These are phyloP conservation scores for Hirsutella thompsonii DNA, from an alignment of 2,329 filamentous ascomycete genomes.

Conservation along the genomic window DNA sequence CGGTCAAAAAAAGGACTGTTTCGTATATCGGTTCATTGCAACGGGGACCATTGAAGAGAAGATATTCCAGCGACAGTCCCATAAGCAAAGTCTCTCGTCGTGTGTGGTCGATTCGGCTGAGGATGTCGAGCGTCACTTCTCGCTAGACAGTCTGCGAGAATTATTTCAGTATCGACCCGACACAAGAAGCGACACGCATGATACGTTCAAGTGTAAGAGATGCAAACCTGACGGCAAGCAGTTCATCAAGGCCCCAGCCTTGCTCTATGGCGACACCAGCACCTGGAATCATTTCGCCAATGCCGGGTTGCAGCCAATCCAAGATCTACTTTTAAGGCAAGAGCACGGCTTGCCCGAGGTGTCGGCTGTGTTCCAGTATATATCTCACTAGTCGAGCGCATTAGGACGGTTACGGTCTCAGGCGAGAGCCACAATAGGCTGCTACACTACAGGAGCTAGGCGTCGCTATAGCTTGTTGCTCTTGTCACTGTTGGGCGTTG, in stretches of 20 bases:
- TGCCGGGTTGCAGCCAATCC: conserved; percentile 64
- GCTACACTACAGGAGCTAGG: too few relatives aligned
- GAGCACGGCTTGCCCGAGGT: conserved; percentile 69
- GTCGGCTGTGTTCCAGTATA: conserved; percentile 96
- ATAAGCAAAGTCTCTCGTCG: conserved; percentile 93
- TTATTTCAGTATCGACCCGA: conserved; percentile 83
- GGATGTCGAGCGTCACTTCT: conserved; percentile 95
- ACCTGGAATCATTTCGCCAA: conserved; percentile 99
- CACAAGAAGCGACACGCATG: conserved; percentile 88
- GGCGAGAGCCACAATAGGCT: too few relatives aligned
- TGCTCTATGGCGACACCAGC: conserved; percentile 95
- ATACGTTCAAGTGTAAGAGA: conserved; percentile 96
- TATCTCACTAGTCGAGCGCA: conserved; percentile 52
- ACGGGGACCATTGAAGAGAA: conserved; percentile 98
- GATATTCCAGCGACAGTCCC: conserved; percentile 95
- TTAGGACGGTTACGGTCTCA: neutral
- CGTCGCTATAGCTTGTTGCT: neutral
- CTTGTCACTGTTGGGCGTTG: too few relatives aligned
- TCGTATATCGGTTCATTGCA: conserved; percentile 98
- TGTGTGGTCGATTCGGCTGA: conserved; percentile 95
- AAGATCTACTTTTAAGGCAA: conserved; percentile 81
- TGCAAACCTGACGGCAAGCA: conserved; percentile 83
- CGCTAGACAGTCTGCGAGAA: conserved; percentile 77
- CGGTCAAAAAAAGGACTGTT: conserved; percentile 97
- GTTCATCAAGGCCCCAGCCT: conserved; percentile 78